Evolutionary conservation across 2,329 filamentous ascomycete species (phyloP).

Genomic region (Magnaporthales sp.): DNA sequence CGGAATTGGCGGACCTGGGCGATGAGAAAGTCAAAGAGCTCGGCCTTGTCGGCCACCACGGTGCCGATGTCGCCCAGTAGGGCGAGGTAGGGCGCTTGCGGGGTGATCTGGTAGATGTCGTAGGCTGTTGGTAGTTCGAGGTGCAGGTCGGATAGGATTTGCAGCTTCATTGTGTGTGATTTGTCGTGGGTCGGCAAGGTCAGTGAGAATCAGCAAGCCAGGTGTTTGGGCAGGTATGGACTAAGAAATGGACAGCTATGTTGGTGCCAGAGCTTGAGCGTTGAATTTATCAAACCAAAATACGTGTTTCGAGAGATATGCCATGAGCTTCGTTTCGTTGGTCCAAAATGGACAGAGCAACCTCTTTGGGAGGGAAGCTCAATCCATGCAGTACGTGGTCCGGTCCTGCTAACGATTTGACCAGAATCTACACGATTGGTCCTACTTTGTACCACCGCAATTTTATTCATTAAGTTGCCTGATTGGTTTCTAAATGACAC

Average conservation of each 20-base stretch:
- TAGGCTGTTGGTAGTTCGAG: conserved; percentile 41
- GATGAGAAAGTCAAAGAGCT: conserved; percentile 36
- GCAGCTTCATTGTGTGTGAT: conserved; percentile 18
- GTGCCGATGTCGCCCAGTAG: conserved; percentile 50
- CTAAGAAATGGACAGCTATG: too few species aligned
- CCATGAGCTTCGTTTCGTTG: neutral
- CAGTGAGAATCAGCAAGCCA: too few species aligned
- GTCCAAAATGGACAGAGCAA: neutral
- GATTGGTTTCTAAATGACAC: neutral
- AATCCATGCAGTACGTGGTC: too few species aligned
- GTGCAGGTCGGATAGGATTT: conserved; percentile 51
- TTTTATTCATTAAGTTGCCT: neutral
- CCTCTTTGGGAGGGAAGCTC: too few species aligned
- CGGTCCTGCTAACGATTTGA: neutral
- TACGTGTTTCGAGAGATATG: too few species aligned
- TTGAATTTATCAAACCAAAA: too few species aligned
- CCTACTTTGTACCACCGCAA: neutral
- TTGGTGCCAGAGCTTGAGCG: too few species aligned
- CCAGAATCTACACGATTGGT: neutral
- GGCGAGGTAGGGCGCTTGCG: conserved; percentile 40
- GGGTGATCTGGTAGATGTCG: conserved; percentile 36
- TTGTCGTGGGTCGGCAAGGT: neutral
- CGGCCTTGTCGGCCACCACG: conserved; percentile 25
- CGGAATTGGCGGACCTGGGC: conserved; percentile 38
- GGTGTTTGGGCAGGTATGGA: too few species aligned